Conservation (phyloP, 345 rosid species). For the Corchorus capsularis region DNA sequence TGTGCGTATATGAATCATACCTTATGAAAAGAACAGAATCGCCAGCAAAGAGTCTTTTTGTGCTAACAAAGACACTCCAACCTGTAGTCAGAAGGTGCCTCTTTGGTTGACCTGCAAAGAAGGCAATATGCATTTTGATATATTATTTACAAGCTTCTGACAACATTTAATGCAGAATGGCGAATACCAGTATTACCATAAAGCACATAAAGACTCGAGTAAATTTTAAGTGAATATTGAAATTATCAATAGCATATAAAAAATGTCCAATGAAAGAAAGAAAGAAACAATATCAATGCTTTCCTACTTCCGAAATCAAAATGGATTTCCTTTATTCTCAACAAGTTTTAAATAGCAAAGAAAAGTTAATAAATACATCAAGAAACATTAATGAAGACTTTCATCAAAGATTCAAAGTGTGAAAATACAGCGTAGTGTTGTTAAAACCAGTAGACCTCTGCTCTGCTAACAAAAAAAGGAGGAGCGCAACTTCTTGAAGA, state of each 20-base stretch:
- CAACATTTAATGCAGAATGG: neutral
- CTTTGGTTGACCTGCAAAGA: slow-evolving; percentile 80
- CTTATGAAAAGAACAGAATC: slow-evolving; percentile 94
- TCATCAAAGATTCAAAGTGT: no score
- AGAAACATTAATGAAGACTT: neutral
- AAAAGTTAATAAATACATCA: neutral
- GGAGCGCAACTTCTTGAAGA: neutral
- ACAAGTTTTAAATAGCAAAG: neutral
- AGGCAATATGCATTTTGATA: slow-evolving; percentile 15
- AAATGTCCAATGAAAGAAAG: neutral
- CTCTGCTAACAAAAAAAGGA: neutral
- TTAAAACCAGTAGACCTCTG: neutral
- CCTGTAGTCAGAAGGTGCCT: slow-evolving; percentile 92
- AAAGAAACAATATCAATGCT: neutral
- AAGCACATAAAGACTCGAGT: neutral
- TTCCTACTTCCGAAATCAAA: neutral
- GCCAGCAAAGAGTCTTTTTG: slow-evolving; percentile 88
- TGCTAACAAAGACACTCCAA: slow-evolving; percentile 95
- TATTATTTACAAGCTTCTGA: slow-evolving; percentile 2
- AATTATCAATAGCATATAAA: neutral
- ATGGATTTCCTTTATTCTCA: neutral
- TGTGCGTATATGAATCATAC: slow-evolving; percentile 32
- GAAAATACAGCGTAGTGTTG: neutral
- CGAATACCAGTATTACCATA: slow-evolving; percentile 7
- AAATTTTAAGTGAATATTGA: neutral